Evolutionary conservation across 805 yeast species (phyloP).

Genomic region (Saitoella complicata): DNA sequence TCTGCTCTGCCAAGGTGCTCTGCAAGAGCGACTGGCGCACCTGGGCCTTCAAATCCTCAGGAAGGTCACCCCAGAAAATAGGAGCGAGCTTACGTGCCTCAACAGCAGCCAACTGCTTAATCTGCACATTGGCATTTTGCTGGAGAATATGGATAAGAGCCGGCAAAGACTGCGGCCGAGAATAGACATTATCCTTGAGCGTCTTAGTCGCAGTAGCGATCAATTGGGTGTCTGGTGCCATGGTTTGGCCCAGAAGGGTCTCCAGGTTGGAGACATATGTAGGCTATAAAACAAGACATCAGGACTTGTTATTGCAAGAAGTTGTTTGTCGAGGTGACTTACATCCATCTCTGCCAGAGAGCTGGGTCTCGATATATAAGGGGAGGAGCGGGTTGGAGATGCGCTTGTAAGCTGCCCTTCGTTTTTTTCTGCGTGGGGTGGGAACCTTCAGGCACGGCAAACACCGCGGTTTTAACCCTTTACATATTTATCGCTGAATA

Average conservation of each 20-base stretch:
- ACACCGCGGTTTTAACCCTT: no score
- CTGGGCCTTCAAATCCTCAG: slow-evolving; percentile 30
- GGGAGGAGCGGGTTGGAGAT: no score
- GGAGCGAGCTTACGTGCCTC: slow-evolving; percentile 77
- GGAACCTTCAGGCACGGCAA: no score
- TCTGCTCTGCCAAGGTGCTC: slow-evolving; percentile 48
- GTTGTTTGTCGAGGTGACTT: no score
- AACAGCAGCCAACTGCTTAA: slow-evolving; percentile 88
- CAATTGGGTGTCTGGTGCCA: slow-evolving; percentile 60
- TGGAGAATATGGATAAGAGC: slow-evolving; percentile 71
- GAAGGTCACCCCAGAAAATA: slow-evolving; percentile 42
- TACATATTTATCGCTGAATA: background rate
- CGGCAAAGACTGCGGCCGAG: slow-evolving; percentile 56
- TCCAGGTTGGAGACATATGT: slow-evolving; percentile 17
- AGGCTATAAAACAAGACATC: no score
- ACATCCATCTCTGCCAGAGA: no score
- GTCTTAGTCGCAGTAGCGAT: slow-evolving; percentile 70
- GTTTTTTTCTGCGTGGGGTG: no score
- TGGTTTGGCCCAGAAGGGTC: slow-evolving; percentile 51
- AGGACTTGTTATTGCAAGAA: no score
- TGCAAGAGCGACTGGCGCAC: slow-evolving; percentile 55
- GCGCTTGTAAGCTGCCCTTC: no score
- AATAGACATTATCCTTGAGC: slow-evolving; percentile 58
- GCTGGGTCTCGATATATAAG: no score
- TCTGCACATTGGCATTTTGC: slow-evolving; percentile 46